Evolutionary conservation across 495 filamentous ascomycete species (phyloP), one percentile per base, ranked within the genome.

Genomic region (Penicillium cosmopolitanum): DNA sequence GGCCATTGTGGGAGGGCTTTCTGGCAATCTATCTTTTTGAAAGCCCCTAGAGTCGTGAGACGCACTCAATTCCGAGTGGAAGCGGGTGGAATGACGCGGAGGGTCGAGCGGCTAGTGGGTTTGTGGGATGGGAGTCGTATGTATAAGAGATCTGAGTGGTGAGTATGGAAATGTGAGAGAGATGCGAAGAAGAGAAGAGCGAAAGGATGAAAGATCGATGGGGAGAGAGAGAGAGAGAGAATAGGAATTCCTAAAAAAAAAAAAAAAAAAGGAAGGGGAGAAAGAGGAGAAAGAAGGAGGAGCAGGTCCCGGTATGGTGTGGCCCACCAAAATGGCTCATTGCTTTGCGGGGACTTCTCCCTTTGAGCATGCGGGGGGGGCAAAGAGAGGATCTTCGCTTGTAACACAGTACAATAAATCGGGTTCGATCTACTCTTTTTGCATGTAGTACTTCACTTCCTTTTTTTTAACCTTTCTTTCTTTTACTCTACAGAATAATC

Each of bases 1-100:
- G 54, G 77, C 76, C 77, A 80, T 80, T 56, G 57, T 72, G 52
- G n/a, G 57, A 63, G 64, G 64, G 63, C 53, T 67, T 70, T 69
- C 68, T 67, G 70, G 64, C 66, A 69, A 68, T 65, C 58, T 60
- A 66, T 16, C 65, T 68, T 67, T 69, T 67, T 64, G 70, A 75
- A 67, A 72, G 71, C 60, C 73, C 68, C 60, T 66, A 56, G 53
- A 58, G 50, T 56, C 21, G 54, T 51, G 60, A 57, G 48, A 40
- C 47, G 59, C 53, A 50, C 63, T 66, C 67, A 70, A 73, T 71
- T 68, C 61, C 51, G 58, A 36, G 64, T 58, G 59, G 57, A 61
- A 56, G 62, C 57, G 63, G 65, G 65, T 58, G 56, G 63, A 67
- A 65, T 51, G 47, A 62, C 53, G 63, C 53, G 62, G 55, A 60